Conservation (phyloP, 768 basidiomycete species). For the Scleroderma bovista region DNA sequence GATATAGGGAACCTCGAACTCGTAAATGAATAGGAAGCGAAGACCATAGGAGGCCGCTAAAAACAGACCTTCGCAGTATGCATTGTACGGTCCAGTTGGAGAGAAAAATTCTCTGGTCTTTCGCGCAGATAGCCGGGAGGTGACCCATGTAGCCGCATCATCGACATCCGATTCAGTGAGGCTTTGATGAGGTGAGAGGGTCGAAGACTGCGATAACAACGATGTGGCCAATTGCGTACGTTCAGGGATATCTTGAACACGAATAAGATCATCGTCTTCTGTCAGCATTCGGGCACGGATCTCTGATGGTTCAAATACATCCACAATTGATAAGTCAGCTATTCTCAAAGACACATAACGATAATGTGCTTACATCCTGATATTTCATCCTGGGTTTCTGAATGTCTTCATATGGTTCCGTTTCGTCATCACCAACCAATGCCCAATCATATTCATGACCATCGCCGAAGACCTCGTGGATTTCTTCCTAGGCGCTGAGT, state of each 20-base stretch:
- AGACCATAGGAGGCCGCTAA: slow-evolving; percentile 76
- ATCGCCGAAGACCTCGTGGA: slow-evolving; percentile 93
- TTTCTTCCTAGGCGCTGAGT: slow-evolving; percentile 86
- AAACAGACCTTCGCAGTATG: slow-evolving; percentile 64
- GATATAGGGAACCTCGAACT: slow-evolving; percentile 92
- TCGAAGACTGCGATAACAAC: slow-evolving; percentile 65
- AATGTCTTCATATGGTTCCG: slow-evolving; percentile 41
- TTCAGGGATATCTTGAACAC: slow-evolving; percentile 87
- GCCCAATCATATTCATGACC: slow-evolving; percentile 98
- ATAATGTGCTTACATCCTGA: slow-evolving; percentile 67
- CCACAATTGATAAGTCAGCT: too few relatives aligned
- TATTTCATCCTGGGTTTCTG: slow-evolving; percentile 75
- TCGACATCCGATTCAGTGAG: slow-evolving; percentile 72
- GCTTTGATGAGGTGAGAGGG: slow-evolving; percentile 53
- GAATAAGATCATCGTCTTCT: slow-evolving; percentile 90
- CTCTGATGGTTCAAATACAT: slow-evolving; percentile 98
- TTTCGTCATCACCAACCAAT: slow-evolving; percentile 71
- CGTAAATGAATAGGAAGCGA: slow-evolving; percentile 76
- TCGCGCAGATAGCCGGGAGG: slow-evolving; percentile 61
- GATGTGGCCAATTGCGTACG: slow-evolving; percentile 90
- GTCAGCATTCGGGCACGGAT: slow-evolving; percentile 86
- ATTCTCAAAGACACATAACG: too few relatives aligned
- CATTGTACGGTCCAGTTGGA: slow-evolving; percentile 51
- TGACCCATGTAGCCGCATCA: slow-evolving; percentile 85
- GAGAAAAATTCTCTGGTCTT: slow-evolving; percentile 74